Evolutionary conservation across 2,329 filamentous ascomycete genomes (phyloP).

Genomic region (Colletotrichum graminicola): DNA sequence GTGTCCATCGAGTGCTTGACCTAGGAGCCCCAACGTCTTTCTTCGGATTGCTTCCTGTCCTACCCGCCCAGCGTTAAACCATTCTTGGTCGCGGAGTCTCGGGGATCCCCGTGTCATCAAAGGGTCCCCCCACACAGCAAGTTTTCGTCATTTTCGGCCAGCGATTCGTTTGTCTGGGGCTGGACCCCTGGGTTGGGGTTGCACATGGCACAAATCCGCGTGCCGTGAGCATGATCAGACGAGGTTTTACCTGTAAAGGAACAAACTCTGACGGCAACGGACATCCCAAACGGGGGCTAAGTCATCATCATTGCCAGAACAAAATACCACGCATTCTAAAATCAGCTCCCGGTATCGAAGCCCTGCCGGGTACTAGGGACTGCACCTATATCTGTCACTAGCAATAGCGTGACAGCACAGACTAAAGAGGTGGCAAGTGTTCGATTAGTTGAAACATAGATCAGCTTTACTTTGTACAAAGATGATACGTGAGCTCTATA

Average conservation of each 20-base stretch:
- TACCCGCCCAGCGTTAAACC: neutral
- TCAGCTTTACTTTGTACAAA: slow-evolving; percentile 34
- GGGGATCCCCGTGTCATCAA: neutral
- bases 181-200: neutral
- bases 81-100: neutral
- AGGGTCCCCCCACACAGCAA: neutral
- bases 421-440: neutral
- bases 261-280: slow-evolving; percentile 7
- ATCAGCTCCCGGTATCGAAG: no score
- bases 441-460: slow-evolving; percentile 16
- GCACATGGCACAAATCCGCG: neutral
- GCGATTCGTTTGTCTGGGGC: neutral
- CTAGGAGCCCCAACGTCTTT: neutral
- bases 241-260: slow-evolving; percentile 18
- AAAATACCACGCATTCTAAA: neutral
- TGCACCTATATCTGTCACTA: neutral
- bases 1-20: neutral
- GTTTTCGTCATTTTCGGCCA: slow-evolving; percentile 1
- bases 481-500: slow-evolving; percentile 31
- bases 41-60: neutral
- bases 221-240: slow-evolving; percentile 8
- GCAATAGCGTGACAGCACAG: neutral
- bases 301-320: neutral
- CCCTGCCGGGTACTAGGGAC: no score
- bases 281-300: neutral